Conservation (phyloP, 805 yeast genomes). For the Nakazawaea holstii region DNA sequence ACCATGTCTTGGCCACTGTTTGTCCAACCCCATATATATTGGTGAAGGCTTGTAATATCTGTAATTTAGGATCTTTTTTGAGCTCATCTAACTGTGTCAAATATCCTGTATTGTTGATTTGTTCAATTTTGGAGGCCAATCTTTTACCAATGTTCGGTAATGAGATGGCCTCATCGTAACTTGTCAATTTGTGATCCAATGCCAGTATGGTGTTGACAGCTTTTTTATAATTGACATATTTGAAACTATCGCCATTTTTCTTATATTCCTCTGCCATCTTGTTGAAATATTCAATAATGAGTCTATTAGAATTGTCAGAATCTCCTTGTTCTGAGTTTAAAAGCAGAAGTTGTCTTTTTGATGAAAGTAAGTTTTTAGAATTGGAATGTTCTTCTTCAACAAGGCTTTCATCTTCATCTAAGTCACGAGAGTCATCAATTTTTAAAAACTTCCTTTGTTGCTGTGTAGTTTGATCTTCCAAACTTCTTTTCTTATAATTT, state of each 20-base stretch:
- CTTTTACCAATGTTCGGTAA: constrained; percentile 36
- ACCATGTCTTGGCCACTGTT: constrained; percentile 33
- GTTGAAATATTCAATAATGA: constrained; percentile 24
- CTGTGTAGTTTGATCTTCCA: background rate
- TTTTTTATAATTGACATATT: constrained; percentile 34
- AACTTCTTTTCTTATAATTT: background rate
- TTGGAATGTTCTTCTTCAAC: constrained; percentile 6
- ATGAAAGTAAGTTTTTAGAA: background rate
- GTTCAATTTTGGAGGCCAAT: constrained; percentile 39
- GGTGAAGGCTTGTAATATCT: constrained; percentile 27
- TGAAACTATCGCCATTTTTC: constrained; percentile 28
- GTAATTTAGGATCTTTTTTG: constrained; percentile 17
- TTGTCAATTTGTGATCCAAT: constrained; percentile 22
- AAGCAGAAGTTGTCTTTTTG: background rate
- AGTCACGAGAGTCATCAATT: background rate
- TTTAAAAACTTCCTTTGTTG: constrained; percentile 1
- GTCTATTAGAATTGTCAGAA: constrained; percentile 23
- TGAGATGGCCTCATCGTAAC: constrained; percentile 31
- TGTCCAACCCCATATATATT: constrained; percentile 48
- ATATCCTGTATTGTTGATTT: constrained; percentile 34
- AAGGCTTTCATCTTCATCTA: constrained; percentile 1
- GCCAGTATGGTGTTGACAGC: constrained; percentile 35
- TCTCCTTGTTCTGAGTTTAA: background rate
- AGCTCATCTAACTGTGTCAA: constrained; percentile 15
- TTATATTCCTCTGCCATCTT: constrained; percentile 26